phyloP scores from a whole-genome alignment of 2,329 filamentous ascomycete genomes.

The Tolypocladium endophyticum region DNA sequence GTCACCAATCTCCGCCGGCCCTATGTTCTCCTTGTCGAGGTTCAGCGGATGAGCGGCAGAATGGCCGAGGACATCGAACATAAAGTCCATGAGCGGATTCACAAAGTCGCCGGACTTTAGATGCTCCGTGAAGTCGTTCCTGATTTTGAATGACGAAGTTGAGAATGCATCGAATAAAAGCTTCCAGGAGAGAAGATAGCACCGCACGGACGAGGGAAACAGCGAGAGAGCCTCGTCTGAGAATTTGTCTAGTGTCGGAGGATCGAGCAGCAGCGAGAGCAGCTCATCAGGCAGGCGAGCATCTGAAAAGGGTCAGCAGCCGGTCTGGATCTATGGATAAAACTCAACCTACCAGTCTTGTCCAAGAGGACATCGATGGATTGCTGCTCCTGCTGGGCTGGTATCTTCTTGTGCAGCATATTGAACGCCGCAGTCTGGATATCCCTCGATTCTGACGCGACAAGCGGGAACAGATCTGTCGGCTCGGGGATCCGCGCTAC shows the following conservation, averaged over 20 bases:
- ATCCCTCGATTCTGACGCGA: slow-evolving; percentile 63
- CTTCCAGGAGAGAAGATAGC: slow-evolving; percentile 83
- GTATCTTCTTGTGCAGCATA: slow-evolving; percentile 71
- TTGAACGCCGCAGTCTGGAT: slow-evolving; percentile 75
- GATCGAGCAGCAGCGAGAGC: slow-evolving; percentile 69
- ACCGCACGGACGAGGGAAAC: slow-evolving; percentile 60
- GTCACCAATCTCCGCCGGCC: slow-evolving; percentile 39
- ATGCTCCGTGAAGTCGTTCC: slow-evolving; percentile 67
- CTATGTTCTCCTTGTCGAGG: slow-evolving; percentile 57
- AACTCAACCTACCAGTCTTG: slow-evolving; percentile 40
- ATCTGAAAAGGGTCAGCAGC: slow-evolving; percentile 18
- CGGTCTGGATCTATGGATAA: not conserved
- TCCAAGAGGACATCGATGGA: slow-evolving; percentile 69
- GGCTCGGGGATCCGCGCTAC: slow-evolving; percentile 51
- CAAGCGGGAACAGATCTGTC: slow-evolving; percentile 60
- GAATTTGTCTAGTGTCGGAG: slow-evolving; percentile 60
- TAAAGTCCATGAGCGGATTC: slow-evolving; percentile 61
- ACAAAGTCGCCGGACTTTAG: slow-evolving; percentile 67
- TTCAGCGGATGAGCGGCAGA: slow-evolving; percentile 63
- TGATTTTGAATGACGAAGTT: slow-evolving; percentile 70
- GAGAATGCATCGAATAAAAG: slow-evolving; percentile 80
- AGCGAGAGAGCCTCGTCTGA: slow-evolving; percentile 54
- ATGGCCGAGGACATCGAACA: slow-evolving; percentile 77
- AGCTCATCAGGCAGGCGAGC: slow-evolving; percentile 75
- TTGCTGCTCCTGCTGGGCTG: slow-evolving; percentile 65